Conservation (phyloP, 2,329 filamentous ascomycete species). For the Diaporthe batatas region DNA sequence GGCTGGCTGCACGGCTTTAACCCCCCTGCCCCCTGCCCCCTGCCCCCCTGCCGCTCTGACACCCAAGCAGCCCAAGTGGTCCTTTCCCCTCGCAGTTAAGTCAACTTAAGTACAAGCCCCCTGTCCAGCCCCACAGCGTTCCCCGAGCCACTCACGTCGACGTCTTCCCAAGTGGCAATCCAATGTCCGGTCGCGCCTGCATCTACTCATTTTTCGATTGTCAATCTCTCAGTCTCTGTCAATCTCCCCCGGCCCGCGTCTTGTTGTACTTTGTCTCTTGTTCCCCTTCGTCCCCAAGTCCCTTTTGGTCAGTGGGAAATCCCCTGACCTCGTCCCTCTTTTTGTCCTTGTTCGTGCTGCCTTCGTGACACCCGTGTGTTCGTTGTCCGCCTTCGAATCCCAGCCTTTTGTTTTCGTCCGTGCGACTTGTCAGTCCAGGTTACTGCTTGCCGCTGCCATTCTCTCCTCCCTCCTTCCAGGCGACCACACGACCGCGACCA, state of each 20-base stretch:
- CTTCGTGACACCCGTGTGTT: slow-evolving; percentile 17
- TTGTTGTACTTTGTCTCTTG: not conserved
- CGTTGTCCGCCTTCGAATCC: slow-evolving; percentile 13
- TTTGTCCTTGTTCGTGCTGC: slow-evolving; percentile 16
- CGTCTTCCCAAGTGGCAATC: slow-evolving; percentile 30
- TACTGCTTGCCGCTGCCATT: slow-evolving; percentile 23
- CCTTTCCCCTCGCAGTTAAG: not conserved
- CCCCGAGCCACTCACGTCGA: slow-evolving; percentile 23
- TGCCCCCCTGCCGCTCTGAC: slow-evolving; percentile 32
- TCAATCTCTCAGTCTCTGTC: slow-evolving; percentile 32
- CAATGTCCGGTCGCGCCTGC: slow-evolving; percentile 38
- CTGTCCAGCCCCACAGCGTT: slow-evolving; percentile 25
- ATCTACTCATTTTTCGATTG: slow-evolving; percentile 35
- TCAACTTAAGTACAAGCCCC: not conserved
- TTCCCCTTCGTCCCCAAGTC: slow-evolving; percentile 10
- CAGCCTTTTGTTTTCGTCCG: slow-evolving; percentile 22
- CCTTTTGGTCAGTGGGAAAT: slow-evolving; percentile 24
- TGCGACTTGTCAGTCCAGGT: slow-evolving; percentile 30
- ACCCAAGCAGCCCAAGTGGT: slow-evolving; percentile 8
- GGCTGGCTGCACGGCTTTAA: not conserved
- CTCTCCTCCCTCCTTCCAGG: slow-evolving; percentile 10
- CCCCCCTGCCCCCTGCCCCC: slow-evolving; percentile 31
- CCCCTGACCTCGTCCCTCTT: slow-evolving; percentile 29
- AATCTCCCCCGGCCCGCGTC: slow-evolving; percentile 6
- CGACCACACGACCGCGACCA: not conserved